These are phyloP conservation scores for Clitopilus passeckerianus DNA, from an alignment of 768 basidiomycete genomes.

Conservation along the genomic window DNA sequence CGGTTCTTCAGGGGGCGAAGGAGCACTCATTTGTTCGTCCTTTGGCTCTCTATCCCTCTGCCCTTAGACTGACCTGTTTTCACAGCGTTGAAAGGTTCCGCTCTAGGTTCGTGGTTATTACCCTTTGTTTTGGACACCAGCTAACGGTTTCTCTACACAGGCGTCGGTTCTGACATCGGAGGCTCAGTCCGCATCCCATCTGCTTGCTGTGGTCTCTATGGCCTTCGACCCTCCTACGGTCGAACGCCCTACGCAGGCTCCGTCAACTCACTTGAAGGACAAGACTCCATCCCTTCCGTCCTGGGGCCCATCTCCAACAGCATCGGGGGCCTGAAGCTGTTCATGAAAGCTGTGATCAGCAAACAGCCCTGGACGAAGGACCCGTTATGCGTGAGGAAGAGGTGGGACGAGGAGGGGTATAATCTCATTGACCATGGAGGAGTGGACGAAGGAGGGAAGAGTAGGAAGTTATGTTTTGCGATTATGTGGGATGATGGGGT, in stretches of 20 bases:
- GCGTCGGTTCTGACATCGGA: constrained; percentile 79
- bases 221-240: constrained; percentile 62
- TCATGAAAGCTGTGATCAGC: constrained; percentile 60
- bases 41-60: background rate
- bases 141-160: constrained; percentile 29
- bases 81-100: constrained; percentile 38
- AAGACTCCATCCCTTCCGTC: constrained; percentile 67
- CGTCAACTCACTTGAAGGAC: constrained; percentile 62
- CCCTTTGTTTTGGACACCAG: background rate
- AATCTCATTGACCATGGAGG: constrained; percentile 43
- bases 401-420: constrained; percentile 60
- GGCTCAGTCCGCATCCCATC: constrained; percentile 73
- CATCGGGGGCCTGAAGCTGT: constrained; percentile 56
- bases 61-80: background rate
- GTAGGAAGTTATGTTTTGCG: constrained; percentile 48
- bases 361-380: constrained; percentile 64
- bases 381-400: constrained; percentile 49
- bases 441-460: constrained; percentile 25
- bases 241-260: constrained; percentile 70
- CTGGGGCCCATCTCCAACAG: constrained; percentile 67
- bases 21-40: constrained; percentile 58
- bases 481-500: constrained; percentile 66
- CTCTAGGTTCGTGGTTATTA: constrained; percentile 25
- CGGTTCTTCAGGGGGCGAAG: constrained; percentile 86
- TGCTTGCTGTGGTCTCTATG: constrained; percentile 65